Percentiles rank a stretch among this genome's conserved stretches.
phyloP scores from a whole-genome alignment of 352 stramenopile species.

The Phytophthora boehmeriae region DNA sequence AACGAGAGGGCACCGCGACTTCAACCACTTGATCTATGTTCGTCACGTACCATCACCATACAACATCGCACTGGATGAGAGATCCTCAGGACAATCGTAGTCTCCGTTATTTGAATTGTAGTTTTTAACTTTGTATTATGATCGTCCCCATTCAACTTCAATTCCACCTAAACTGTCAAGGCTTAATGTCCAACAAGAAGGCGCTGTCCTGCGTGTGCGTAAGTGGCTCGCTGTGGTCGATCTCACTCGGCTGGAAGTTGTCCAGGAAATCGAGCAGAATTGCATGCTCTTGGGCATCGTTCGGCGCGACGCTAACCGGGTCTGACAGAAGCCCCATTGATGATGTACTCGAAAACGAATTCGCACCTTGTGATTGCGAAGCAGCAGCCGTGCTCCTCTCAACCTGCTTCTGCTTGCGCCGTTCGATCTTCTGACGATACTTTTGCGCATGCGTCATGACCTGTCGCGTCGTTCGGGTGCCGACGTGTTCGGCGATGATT shows the following conservation, averaged over 20 bases:
- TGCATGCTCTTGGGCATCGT: conserved; percentile 7
- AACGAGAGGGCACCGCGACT: background rate
- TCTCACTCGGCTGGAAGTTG: conserved; percentile 16
- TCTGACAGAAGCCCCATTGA: background rate
- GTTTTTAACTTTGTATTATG: background rate
- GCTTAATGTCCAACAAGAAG: conserved; percentile 14
- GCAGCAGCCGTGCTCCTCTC: conserved; percentile 7
- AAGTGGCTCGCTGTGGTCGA: conserved; percentile 11
- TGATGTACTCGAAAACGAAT: background rate
- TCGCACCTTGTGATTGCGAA: background rate
- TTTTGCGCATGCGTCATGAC: conserved; percentile 49
- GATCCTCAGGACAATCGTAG: background rate
- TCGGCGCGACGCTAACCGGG: background rate
- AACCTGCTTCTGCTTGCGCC: conserved; percentile 8
- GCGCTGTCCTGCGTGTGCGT: conserved; percentile 8
- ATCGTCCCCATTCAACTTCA: conserved; percentile 1
- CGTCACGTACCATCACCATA: background rate
- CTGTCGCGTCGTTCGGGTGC: conserved; percentile 31
- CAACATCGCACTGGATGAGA: background rate
- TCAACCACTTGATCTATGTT: background rate
- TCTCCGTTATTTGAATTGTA: background rate
- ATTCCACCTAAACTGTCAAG: background rate
- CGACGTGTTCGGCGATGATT: conserved; percentile 34
- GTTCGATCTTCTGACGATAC: conserved; percentile 41
- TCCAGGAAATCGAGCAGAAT: conserved; percentile 17